phyloP scores from a whole-genome alignment of 73 alveolate species.

The Durusdinium trenchii region DNA sequence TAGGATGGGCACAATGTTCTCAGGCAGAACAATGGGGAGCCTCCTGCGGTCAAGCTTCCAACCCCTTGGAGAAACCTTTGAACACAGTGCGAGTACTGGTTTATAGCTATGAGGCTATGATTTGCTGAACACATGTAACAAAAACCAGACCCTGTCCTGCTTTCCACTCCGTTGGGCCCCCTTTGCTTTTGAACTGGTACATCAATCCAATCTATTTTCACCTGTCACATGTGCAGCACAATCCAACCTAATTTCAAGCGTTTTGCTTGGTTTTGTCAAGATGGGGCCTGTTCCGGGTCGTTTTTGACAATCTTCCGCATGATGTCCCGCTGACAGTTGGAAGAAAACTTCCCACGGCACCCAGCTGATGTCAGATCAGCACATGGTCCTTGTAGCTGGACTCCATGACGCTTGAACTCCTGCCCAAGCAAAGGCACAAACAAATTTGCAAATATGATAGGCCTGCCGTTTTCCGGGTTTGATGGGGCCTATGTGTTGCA shows the following conservation, averaged over 20 bases:
- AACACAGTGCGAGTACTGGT: too few relatives aligned
- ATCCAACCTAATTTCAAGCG: neutral
- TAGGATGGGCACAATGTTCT: neutral
- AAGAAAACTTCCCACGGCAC: neutral
- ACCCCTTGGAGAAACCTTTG: too few relatives aligned
- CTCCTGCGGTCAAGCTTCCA: too few relatives aligned
- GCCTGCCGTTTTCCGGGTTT: too few relatives aligned
- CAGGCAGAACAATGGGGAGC: neutral
- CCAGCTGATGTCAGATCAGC: neutral
- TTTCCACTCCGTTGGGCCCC: slow-evolving; percentile 14
- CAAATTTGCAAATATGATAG: too few relatives aligned
- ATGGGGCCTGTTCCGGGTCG: neutral
- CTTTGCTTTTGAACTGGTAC: neutral
- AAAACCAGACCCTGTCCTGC: too few relatives aligned
- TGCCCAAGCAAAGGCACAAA: too few relatives aligned
- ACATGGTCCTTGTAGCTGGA: neutral
- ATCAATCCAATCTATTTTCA: neutral
- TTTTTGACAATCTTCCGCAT: neutral
- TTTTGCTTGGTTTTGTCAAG: neutral
- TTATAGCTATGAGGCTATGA: too few relatives aligned
- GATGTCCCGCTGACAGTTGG: neutral
- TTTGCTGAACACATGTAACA: too few relatives aligned
- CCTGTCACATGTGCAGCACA: neutral
- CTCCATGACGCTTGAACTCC: neutral
- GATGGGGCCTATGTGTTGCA: neutral